A percentile compares a stretch with the other conserved stretches of the same genome.
Conservation (phyloP, 2,329 filamentous ascomycete species). For the Cercospora zeae-maydis region DNA sequence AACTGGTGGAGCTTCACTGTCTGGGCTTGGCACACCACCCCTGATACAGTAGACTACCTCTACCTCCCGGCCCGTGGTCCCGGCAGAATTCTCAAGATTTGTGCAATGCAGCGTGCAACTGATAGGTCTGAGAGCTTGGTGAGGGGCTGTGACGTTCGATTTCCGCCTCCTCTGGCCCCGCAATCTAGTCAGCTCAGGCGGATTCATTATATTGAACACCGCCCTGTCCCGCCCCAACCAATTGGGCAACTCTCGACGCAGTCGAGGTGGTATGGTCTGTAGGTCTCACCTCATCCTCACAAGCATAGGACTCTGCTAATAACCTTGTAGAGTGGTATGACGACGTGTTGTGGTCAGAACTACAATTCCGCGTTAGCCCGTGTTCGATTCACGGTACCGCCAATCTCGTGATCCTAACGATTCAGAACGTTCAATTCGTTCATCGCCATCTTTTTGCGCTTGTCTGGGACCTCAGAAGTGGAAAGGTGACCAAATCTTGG, state of each 20-base stretch:
- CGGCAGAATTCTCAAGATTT: too few relatives aligned
- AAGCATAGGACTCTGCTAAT: not conserved
- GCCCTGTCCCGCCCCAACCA: not conserved
- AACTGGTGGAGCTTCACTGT: too few relatives aligned
- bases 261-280: not conserved
- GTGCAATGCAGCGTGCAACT: too few relatives aligned
- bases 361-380: conserved; percentile 10
- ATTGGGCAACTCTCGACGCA: not conserved
- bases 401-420: not conserved
- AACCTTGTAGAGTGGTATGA: conserved; percentile 1
- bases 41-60: too few relatives aligned
- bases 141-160: too few relatives aligned
- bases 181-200: too few relatives aligned
- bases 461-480: not conserved
- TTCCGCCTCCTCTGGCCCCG: too few relatives aligned
- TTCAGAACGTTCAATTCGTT: not conserved
- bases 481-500: not conserved
- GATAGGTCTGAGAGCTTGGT: too few relatives aligned
- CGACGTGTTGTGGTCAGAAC: conserved; percentile 8
- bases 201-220: not conserved
- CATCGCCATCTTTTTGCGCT: not conserved
- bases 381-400: conserved; percentile 14
- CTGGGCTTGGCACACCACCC: too few relatives aligned
- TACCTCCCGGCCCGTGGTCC: too few relatives aligned
- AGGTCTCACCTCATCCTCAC: not conserved